phyloP scores from a whole-genome alignment of 73 alveolate species.

The Stentor coeruleus region DNA sequence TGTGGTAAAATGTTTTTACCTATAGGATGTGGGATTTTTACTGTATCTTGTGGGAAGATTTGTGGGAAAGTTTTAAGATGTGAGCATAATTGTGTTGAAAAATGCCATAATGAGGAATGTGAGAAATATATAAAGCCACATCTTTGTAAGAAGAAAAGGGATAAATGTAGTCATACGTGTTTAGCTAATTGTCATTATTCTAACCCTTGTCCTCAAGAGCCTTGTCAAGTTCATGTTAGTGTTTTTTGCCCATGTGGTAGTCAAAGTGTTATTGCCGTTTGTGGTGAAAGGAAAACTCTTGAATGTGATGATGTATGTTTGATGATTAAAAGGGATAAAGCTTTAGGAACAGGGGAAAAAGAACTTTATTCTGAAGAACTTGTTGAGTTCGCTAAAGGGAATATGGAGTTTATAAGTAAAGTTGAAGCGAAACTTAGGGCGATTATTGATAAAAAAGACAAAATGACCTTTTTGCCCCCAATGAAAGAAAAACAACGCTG shows the following conservation, averaged over 20 bases:
- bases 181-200: constrained; percentile 48
- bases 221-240: constrained; percentile 57
- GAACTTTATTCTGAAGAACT: constrained; percentile 51
- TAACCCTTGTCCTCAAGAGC: constrained; percentile 46
- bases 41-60: constrained; percentile 48
- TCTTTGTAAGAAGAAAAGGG: constrained; percentile 39
- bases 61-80: constrained; percentile 44
- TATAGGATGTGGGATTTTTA: constrained; percentile 23
- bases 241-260: constrained; percentile 47
- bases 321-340: constrained; percentile 47
- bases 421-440: constrained; percentile 45
- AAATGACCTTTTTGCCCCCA: constrained; percentile 15
- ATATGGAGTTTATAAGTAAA: constrained; percentile 40
- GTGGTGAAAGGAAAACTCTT: constrained; percentile 37
- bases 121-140: constrained; percentile 34
- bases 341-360: constrained; percentile 38
- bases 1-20: constrained; percentile 47
- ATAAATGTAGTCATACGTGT: constrained; percentile 58
- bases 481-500: constrained; percentile 22
- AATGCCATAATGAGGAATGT: constrained; percentile 51
- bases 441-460: constrained; percentile 32
- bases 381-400: constrained; percentile 42
- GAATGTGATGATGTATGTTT: constrained; percentile 60
- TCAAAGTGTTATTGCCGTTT: constrained; percentile 12
- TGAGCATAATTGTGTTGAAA: constrained; percentile 54